Conservation (phyloP, 2,329 filamentous ascomycete genomes). For the Sclerotinia nivalis region DNA sequence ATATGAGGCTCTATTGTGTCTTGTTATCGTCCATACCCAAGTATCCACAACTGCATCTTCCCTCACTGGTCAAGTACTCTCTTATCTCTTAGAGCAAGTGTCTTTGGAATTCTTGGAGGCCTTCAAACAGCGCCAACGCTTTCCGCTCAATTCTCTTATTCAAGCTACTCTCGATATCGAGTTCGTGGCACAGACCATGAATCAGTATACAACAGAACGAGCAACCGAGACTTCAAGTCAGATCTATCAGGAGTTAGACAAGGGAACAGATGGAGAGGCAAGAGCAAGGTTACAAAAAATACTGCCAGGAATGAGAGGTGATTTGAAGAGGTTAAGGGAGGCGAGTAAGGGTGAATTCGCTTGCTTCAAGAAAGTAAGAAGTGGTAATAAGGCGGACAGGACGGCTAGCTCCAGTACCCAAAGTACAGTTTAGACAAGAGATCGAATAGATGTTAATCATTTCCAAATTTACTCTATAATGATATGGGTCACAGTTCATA, state of each 20-base stretch:
- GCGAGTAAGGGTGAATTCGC: constrained; percentile 82
- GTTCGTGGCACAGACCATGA: constrained; percentile 91
- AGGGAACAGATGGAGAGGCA: constrained; percentile 84
- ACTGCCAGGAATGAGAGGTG: constrained; percentile 82
- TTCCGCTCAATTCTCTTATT: constrained; percentile 81
- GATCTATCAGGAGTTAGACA: constrained; percentile 89
- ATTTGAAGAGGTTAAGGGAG: constrained; percentile 81
- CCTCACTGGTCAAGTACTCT: constrained; percentile 78
- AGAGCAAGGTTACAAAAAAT: constrained; percentile 79
- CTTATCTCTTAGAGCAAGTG: constrained; percentile 80
- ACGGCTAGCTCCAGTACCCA: constrained; percentile 10
- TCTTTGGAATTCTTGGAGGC: constrained; percentile 78
- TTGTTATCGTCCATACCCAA: constrained; percentile 91
- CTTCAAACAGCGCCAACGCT: constrained; percentile 66
- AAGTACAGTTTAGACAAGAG: background rate
- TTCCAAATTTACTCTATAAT: background rate
- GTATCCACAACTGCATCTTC: constrained; percentile 76
- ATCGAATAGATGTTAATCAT: background rate
- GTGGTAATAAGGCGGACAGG: constrained; percentile 24
- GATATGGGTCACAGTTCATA: background rate
- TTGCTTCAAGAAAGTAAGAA: constrained; percentile 67
- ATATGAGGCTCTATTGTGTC: constrained; percentile 78
- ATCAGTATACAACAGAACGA: constrained; percentile 81
- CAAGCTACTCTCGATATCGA: constrained; percentile 97
- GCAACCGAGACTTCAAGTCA: constrained; percentile 81